Percentiles rank a stretch among this genome's conserved stretches.
phyloP scores from a whole-genome alignment of 2,329 filamentous ascomycete species.

The Trichoderma sp. region DNA sequence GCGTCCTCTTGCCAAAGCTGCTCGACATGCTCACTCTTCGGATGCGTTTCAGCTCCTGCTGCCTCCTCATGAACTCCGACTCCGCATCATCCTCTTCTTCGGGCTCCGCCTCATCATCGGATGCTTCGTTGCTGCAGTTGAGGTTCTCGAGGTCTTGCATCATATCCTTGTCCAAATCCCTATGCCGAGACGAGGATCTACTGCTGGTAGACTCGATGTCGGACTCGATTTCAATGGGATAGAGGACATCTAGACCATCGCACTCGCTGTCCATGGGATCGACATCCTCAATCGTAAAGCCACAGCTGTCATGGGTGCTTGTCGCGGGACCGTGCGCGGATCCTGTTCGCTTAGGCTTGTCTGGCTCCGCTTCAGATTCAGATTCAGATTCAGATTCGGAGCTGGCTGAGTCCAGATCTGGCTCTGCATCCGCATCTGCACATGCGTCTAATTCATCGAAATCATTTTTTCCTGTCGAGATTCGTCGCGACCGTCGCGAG shows the following conservation, averaged over 20 bases:
- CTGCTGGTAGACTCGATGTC: slow-evolving; percentile 41
- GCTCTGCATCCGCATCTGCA: slow-evolving; percentile 27
- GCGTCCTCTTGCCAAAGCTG: slow-evolving; percentile 54
- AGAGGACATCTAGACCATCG: slow-evolving; percentile 43
- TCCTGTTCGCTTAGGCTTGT: slow-evolving; percentile 14
- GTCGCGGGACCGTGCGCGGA: slow-evolving; percentile 14
- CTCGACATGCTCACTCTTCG: slow-evolving; percentile 52
- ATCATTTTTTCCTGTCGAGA: slow-evolving; percentile 17
- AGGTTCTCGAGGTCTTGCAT: slow-evolving; percentile 47
- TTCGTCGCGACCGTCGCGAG: slow-evolving; percentile 23
- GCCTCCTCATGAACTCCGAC: slow-evolving; percentile 39
- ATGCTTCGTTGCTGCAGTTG: slow-evolving; percentile 42
- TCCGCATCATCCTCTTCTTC: slow-evolving; percentile 35
- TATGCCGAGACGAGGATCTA: slow-evolving; percentile 34
- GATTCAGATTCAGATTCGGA: slow-evolving; percentile 14
- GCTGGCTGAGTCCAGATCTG: slow-evolving; percentile 20
- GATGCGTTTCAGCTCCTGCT: slow-evolving; percentile 44
- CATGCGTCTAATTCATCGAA: slow-evolving; percentile 20
- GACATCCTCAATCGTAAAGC: slow-evolving; percentile 48
- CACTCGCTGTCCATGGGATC: slow-evolving; percentile 46
- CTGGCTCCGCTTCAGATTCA: slow-evolving; percentile 22
- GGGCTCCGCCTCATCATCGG: slow-evolving; percentile 36
- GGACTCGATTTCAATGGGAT: slow-evolving; percentile 43
- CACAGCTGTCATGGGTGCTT: slow-evolving; percentile 25
- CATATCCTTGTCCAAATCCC: slow-evolving; percentile 43